Conservation (phyloP, 495 filamentous ascomycete genomes). For the Penicillium crystallinum region DNA sequence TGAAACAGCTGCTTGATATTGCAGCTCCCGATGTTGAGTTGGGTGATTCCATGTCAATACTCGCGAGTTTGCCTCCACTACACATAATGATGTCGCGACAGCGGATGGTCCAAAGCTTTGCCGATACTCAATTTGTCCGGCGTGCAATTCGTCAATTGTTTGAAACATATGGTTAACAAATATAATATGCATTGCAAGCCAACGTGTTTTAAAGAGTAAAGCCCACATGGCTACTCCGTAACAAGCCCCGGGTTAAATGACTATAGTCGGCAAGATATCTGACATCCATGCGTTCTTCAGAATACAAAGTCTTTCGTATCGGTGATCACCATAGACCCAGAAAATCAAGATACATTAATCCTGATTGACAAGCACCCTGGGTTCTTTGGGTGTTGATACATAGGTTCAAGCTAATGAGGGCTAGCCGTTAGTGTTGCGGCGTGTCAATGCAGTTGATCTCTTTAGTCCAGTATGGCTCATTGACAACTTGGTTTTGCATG, state of each 20-base stretch:
- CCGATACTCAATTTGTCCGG: not conserved
- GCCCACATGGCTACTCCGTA: not conserved
- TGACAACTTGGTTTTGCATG: not conserved
- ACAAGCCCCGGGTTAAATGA: not conserved
- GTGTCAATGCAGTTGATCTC: not conserved
- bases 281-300: not conserved
- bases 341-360: not conserved
- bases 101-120: constrained; percentile 17
- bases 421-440: not conserved
- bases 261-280: not conserved
- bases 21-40: not conserved
- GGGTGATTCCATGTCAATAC: constrained; percentile 3
- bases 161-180: constrained; percentile 12
- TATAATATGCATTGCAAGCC: not conserved
- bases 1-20: constrained; percentile 49
- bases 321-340: not conserved
- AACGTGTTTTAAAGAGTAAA: not conserved
- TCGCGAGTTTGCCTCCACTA: constrained; percentile 28
- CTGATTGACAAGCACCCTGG: not conserved
- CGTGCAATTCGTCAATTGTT: constrained; percentile 13
- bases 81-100: constrained; percentile 26
- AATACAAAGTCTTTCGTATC: not conserved
- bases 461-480: not conserved
- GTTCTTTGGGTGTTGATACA: not conserved
- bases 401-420: not conserved